A percentile compares a stretch with the other conserved stretches of the same genome.
Conservation (phyloP, 225 moss, liverwort and hornwort species). For the Polytrichum commune region DNA sequence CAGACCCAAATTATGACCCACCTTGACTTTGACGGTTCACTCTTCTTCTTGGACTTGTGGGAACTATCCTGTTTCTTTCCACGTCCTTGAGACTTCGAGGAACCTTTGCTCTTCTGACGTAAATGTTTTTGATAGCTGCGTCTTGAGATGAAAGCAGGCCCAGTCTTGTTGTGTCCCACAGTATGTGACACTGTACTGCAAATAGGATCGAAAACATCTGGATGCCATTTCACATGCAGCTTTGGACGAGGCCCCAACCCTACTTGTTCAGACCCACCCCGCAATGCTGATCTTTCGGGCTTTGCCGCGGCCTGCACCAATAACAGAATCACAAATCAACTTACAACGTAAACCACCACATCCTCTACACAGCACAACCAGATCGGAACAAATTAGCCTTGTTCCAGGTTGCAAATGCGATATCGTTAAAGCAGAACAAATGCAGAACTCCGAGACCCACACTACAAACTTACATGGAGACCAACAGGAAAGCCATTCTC, state of each 20-base stretch:
- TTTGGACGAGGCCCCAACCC: conserved; percentile 47
- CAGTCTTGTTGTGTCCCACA: conserved; percentile 33
- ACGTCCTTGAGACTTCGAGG: conserved; percentile 50
- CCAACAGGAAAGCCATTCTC: too few relatives aligned
- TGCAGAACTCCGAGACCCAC: too few relatives aligned
- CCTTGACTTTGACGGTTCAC: conserved; percentile 5
- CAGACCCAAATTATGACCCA: not conserved
- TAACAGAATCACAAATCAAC: not conserved
- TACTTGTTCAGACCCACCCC: conserved; percentile 46
- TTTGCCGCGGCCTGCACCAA: conserved; percentile 25
- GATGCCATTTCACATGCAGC: conserved; percentile 51
- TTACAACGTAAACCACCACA: too few relatives aligned
- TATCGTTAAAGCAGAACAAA: too few relatives aligned
- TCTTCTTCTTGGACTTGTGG: conserved; percentile 28
- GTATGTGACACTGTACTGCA: conserved; percentile 54
- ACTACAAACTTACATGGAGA: too few relatives aligned
- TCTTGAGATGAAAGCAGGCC: conserved; percentile 41
- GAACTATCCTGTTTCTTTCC: conserved; percentile 47
- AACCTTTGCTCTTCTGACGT: conserved; percentile 50
- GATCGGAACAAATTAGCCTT: too few relatives aligned
- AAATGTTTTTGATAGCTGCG: conserved; percentile 57
- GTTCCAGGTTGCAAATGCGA: too few relatives aligned
- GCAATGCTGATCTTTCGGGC: conserved; percentile 39
- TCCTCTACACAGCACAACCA: too few relatives aligned
- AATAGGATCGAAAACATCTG: conserved; percentile 53